Percentiles rank a stretch among this genome's conserved stretches.
These are phyloP conservation scores for Phytophthora pini DNA, from an alignment of 352 stramenopile species.

Conservation along the genomic window DNA sequence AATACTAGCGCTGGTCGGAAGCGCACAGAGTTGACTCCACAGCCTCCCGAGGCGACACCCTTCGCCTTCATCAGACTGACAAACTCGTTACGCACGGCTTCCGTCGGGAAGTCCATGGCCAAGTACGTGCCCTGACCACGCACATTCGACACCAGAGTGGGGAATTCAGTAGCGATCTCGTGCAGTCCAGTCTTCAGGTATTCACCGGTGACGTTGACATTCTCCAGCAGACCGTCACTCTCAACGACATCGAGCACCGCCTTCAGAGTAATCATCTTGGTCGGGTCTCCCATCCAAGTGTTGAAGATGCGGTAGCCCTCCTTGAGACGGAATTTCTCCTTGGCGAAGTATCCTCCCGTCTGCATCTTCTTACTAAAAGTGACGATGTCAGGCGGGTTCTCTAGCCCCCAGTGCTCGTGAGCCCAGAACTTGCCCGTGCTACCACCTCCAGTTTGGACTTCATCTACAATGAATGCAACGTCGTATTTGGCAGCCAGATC, in stretches of 20 bases:
- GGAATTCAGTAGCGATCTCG: slow-evolving; percentile 55
- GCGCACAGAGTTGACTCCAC: slow-evolving; percentile 69
- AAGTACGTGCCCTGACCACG: slow-evolving; percentile 83
- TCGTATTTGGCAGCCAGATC: slow-evolving; percentile 60
- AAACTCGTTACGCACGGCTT: slow-evolving; percentile 71
- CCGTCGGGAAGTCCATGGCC: slow-evolving; percentile 75
- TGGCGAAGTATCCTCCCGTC: slow-evolving; percentile 84
- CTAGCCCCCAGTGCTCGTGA: slow-evolving; percentile 80
- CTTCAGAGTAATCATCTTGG: slow-evolving; percentile 86
- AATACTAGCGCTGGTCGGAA: slow-evolving; percentile 84
- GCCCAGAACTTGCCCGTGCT: slow-evolving; percentile 89
- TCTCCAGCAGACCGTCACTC: slow-evolving; percentile 67
- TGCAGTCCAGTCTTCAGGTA: slow-evolving; percentile 67
- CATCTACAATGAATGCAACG: slow-evolving; percentile 86
- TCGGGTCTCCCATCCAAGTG: slow-evolving; percentile 89
- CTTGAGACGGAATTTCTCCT: slow-evolving; percentile 69
- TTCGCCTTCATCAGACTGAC: slow-evolving; percentile 62
- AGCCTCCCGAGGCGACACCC: slow-evolving; percentile 71
- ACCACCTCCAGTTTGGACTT: slow-evolving; percentile 84
- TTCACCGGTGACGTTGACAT: slow-evolving; percentile 72
- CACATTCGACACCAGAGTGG: slow-evolving; percentile 71
- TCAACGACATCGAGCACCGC: slow-evolving; percentile 76
- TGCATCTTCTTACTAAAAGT: slow-evolving; percentile 91
- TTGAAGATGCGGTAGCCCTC: slow-evolving; percentile 90
- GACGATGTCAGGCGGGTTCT: slow-evolving; percentile 81